phyloP scores from a whole-genome alignment of 768 basidiomycete species.

The Leccinum boreale region DNA sequence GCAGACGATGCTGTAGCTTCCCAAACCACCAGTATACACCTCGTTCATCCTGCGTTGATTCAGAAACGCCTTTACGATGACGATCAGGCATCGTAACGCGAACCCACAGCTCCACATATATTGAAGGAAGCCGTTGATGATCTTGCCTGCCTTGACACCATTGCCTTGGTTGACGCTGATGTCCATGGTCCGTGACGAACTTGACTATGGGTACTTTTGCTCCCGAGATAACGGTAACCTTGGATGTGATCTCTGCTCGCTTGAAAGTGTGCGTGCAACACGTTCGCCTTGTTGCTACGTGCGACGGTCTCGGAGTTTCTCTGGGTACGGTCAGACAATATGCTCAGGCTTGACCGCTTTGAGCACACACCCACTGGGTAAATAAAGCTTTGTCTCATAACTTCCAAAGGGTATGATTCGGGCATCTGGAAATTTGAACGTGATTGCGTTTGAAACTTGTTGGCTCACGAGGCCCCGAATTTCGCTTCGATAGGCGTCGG shows the following conservation, averaged over 20 bases:
- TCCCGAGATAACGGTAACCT: conserved; percentile 85
- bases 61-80: conserved; percentile 90
- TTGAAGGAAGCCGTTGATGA: conserved; percentile 76
- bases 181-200: conserved; percentile 83
- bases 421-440: conserved; percentile 71
- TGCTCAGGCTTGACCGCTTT: neutral
- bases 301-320: conserved; percentile 81
- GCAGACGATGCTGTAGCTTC: conserved; percentile 93
- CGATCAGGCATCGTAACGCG: conserved; percentile 77
- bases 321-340: conserved; percentile 39
- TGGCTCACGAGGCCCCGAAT: conserved; percentile 70
- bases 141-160: conserved; percentile 72
- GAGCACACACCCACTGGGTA: conserved; percentile 78
- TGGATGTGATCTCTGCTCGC: conserved; percentile 67
- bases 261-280: conserved; percentile 76
- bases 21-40: conserved; percentile 93
- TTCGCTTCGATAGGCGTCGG: conserved; percentile 82
- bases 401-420: conserved; percentile 86
- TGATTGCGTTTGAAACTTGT: conserved; percentile 65
- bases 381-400: conserved; percentile 89
- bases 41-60: conserved; percentile 93
- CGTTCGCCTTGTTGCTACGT: conserved; percentile 60
- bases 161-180: conserved; percentile 91
- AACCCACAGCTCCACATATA: conserved; percentile 54
- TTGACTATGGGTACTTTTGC: conserved; percentile 98